A percentile compares a stretch with the other conserved stretches of the same genome.
phyloP scores from a whole-genome alignment of 2,329 filamentous ascomycete genomes.

The Clonostachys solani region DNA sequence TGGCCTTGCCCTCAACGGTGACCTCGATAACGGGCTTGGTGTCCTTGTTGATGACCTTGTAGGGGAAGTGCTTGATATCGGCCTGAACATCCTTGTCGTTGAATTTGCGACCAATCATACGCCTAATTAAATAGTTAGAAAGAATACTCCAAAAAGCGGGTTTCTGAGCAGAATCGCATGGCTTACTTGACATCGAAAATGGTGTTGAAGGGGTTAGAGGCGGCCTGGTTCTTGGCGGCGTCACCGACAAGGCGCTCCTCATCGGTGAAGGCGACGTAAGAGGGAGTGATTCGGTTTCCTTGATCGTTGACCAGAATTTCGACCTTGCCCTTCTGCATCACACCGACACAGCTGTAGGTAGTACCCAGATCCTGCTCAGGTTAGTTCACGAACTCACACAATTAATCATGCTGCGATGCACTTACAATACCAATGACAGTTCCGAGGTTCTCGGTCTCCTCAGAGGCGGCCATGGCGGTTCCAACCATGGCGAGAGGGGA shows the following conservation, averaged over 20 bases:
- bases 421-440: conserved; percentile 88
- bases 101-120: conserved; percentile 81
- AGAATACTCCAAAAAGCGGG: neutral
- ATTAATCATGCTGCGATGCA: conserved; percentile 9
- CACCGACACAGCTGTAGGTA: conserved; percentile 85
- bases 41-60: conserved; percentile 85
- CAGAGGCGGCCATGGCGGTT: conserved; percentile 67
- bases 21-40: conserved; percentile 86
- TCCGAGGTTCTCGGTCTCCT: conserved; percentile 75
- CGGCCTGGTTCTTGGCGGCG: conserved; percentile 93
- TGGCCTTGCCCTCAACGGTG: conserved; percentile 58
- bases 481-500: conserved; percentile 82
- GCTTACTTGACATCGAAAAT: conserved; percentile 82
- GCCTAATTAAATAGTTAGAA: conserved; percentile 42
- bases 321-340: conserved; percentile 93
- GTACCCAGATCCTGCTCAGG: conserved; percentile 70
- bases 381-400: neutral
- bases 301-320: conserved; percentile 96
- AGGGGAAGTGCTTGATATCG: conserved; percentile 98
- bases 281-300: conserved; percentile 93
- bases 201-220: conserved; percentile 71
- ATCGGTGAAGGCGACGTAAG: conserved; percentile 94
- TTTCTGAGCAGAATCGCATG: neutral
- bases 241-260: conserved; percentile 97
- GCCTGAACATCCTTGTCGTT: conserved; percentile 81